These are phyloP conservation scores for Cicer judaicum DNA, from an alignment of 306 rosid genomes.

Conservation along the genomic window DNA sequence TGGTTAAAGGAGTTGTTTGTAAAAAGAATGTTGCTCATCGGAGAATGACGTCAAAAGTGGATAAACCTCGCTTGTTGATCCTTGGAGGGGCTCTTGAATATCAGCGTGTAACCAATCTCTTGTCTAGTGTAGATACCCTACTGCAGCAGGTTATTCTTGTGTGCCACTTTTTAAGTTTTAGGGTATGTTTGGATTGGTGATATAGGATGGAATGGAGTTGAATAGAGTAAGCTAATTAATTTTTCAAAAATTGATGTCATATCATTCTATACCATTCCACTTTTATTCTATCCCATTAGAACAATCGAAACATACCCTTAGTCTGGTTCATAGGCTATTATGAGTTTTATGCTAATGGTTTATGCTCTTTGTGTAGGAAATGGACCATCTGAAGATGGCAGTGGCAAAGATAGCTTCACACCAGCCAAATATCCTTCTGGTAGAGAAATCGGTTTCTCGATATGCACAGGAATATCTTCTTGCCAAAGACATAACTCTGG, in stretches of 20 bases:
- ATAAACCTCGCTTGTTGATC: conserved; percentile 79
- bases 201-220: too few species aligned
- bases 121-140: conserved; percentile 94
- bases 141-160: conserved; percentile 88
- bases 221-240: too few species aligned
- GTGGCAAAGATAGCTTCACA: conserved; percentile 90
- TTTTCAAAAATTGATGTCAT: too few species aligned
- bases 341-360: conserved; percentile 34
- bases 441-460: conserved; percentile 97
- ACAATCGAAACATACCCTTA: too few species aligned
- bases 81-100: conserved; percentile 99
- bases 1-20: conserved; percentile 93
- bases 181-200: too few species aligned
- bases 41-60: conserved; percentile 79
- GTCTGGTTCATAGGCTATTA: conserved; percentile 18
- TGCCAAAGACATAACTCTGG: conserved; percentile 84
- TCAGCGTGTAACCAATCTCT: conserved; percentile 82
- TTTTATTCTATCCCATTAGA: too few species aligned
- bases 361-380: conserved; percentile 70
- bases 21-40: conserved; percentile 97
- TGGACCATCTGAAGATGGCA: conserved; percentile 98
- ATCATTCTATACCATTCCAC: too few species aligned
- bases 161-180: conserved; percentile 41
- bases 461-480: conserved; percentile 94
- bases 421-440: conserved; percentile 83